Evolutionary conservation across 2,329 filamentous ascomycete species (phyloP).

Genomic region (Diaporthe aspalathi): DNA sequence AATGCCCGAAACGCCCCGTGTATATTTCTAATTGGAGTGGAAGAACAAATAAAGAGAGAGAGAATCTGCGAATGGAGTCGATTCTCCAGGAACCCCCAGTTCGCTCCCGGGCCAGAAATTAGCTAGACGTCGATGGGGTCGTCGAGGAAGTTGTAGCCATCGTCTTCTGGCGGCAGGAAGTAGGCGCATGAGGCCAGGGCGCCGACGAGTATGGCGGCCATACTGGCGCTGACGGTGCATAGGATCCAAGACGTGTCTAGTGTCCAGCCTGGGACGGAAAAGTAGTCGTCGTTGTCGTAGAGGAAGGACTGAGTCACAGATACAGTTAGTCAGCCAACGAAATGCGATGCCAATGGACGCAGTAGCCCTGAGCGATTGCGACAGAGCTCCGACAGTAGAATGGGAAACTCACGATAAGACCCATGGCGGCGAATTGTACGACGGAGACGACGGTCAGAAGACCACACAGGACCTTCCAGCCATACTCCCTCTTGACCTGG

Average conservation of each 20-base stretch:
- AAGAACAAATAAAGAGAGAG: background rate
- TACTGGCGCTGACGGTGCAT: conserved; percentile 65
- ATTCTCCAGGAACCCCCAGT: conserved; percentile 14
- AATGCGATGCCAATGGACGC: background rate
- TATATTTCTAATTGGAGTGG: conserved; percentile 28
- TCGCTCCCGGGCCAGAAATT: background rate
- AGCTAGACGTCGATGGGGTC: conserved; percentile 60
- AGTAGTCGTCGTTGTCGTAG: conserved; percentile 84
- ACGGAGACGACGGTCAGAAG: conserved; percentile 74
- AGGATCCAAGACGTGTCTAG: conserved; percentile 85
- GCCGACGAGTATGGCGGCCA: conserved; percentile 64
- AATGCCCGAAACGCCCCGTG: conserved; percentile 39
- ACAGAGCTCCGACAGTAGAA: background rate
- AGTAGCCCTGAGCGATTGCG: background rate
- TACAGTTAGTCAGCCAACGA: conserved; percentile 27
- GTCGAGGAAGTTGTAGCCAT: conserved; percentile 80
- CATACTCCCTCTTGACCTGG: conserved; percentile 80
- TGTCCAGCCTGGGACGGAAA: conserved; percentile 82
- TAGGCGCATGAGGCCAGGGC: conserved; percentile 75
- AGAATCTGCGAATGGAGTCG: background rate
- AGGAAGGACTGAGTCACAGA: conserved; percentile 74
- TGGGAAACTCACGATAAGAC: conserved; percentile 77
- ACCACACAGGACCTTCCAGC: conserved; percentile 81
- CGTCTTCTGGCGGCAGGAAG: conserved; percentile 77
- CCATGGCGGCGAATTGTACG: conserved; percentile 82